phyloP scores from a whole-genome alignment of 805 yeast genomes.

The Barnettozyma pratensis region DNA sequence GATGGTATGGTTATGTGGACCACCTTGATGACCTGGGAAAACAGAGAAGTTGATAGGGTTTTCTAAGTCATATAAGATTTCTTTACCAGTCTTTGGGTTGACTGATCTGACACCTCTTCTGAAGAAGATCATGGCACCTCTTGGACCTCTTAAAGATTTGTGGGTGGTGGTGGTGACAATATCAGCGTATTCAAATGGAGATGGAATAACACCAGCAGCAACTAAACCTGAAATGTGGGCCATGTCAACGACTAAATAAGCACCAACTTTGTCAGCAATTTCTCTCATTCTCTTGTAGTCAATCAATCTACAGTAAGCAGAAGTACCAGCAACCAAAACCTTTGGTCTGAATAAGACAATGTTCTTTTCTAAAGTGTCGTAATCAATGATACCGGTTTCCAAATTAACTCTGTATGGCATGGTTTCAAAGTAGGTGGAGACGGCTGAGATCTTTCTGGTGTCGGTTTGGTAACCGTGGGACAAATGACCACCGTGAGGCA shows the following conservation, averaged over 20 bases:
- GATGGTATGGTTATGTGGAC: constrained; percentile 98
- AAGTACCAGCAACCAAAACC: constrained; percentile 93
- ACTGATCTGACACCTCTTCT: constrained; percentile 88
- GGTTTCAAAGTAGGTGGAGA: constrained; percentile 92
- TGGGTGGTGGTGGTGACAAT: constrained; percentile 97
- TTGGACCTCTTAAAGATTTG: constrained; percentile 96
- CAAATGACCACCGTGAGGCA: constrained; percentile 98
- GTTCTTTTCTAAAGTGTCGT: constrained; percentile 77
- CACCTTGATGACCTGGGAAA: constrained; percentile 99
- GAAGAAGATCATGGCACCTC: constrained; percentile 97
- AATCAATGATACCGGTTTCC: constrained; percentile 87
- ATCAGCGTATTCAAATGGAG: constrained; percentile 91
- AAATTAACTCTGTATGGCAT: constrained; percentile 94
- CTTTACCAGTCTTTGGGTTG: constrained; percentile 73
- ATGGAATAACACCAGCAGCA: constrained; percentile 89
- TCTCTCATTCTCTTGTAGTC: constrained; percentile 88
- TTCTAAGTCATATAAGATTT: constrained; percentile 81
- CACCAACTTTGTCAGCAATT: constrained; percentile 90
- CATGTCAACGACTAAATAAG: constrained; percentile 91
- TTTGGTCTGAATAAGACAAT: constrained; percentile 91
- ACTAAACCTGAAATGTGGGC: constrained; percentile 96
- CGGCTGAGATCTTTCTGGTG: constrained; percentile 81
- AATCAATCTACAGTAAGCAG: constrained; percentile 88
- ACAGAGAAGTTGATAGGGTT: constrained; percentile 91
- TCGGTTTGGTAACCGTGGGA: constrained; percentile 96